Conservation (phyloP, 176 grass and related monocot species). For the Elymus sibiricus region DNA sequence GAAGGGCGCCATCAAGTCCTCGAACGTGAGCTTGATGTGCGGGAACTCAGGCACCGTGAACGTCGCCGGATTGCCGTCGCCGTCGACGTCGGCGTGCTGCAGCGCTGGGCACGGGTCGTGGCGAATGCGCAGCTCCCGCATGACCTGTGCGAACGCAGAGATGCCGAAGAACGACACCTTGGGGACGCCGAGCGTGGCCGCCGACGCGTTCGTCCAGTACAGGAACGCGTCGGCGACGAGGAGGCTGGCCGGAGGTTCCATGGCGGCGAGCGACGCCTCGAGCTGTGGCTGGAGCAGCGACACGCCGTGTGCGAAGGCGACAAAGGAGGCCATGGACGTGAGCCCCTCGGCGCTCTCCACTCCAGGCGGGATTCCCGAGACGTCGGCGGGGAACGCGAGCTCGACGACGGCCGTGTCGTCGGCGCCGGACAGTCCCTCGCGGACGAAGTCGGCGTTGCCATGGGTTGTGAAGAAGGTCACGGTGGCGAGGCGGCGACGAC, state of each 20-base stretch:
- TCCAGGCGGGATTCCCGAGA: constrained; percentile 27
- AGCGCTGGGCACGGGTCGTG: constrained; percentile 38
- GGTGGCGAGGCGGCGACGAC: constrained; percentile 36
- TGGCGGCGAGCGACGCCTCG: constrained; percentile 11
- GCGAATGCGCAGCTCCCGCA: neutral
- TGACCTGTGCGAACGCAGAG: constrained; percentile 35
- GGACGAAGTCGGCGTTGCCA: constrained; percentile 53
- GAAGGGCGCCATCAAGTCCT: constrained; percentile 56
- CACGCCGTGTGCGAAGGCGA: constrained; percentile 26
- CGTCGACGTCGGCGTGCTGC: neutral
- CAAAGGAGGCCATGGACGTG: constrained; percentile 40
- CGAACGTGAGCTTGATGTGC: constrained; percentile 34
- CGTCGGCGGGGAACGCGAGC: constrained; percentile 40
- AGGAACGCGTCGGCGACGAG: constrained; percentile 59
- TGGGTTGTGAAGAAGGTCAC: constrained; percentile 66
- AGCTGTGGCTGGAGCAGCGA: constrained; percentile 41
- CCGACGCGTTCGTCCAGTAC: constrained; percentile 40
- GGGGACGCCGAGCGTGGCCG: constrained; percentile 35
- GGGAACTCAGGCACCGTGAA: constrained; percentile 61
- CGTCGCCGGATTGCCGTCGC: constrained; percentile 8
- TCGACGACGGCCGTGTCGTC: constrained; percentile 31
- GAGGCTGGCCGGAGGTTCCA: constrained; percentile 29
- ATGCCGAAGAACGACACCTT: constrained; percentile 42
- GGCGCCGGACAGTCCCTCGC: constrained; percentile 18
- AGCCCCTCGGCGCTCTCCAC: constrained; percentile 63